Base-by-base conservation (phyloP, 805 yeast species). In the Barnettozyma siamensis region DNA sequence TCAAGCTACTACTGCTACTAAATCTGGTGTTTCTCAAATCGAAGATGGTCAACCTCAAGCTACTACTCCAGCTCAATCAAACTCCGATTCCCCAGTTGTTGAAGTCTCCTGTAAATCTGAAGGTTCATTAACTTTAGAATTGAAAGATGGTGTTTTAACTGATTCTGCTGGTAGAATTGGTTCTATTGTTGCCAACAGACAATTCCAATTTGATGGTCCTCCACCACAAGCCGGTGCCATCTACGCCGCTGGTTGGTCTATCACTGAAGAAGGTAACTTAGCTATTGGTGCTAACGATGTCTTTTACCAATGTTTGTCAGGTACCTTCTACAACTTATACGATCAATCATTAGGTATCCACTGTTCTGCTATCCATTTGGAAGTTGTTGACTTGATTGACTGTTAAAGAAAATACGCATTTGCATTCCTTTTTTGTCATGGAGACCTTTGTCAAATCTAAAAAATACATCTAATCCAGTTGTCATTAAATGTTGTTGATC, bases 191-290 rank as follows among this genome's bases (percentile, higher is more conserved):
- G 50, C 53, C 17, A 40, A 85, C 85, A 44, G 82, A 38, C 85
- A 37, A 27, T 37, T 40, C 75, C 91, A 83, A 69, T 83, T 83
- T 57, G 91, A 83, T 62, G 89, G 89, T 58, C 87, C 88, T 47
- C 84, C 86, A 66, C 88, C 89, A 57, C 91, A 83, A 70, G 86
- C 83, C 27, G 85, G 84, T 64, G 73, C 85, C 45, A 73, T 78
- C 57, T 76, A 75, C 59, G 84, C 86, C 54, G 79, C 75, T 43
- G 85, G 86, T 49, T 79, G 86, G 86, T 62, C 71, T 30, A 58
- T 68, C 47, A 62, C 69, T 43, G 73, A 72, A 49, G 80, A 72
- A 17, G 76, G 76, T 62, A 56, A 64, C 66, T 73, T 82, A 56
- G 86, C 86, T 23, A 64, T 82, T 46, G 88, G 87, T 63, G 64